Base-by-base conservation (phyloP, 1,284 basidiomycete genomes). In the Wolfiporia cocos region DNA sequence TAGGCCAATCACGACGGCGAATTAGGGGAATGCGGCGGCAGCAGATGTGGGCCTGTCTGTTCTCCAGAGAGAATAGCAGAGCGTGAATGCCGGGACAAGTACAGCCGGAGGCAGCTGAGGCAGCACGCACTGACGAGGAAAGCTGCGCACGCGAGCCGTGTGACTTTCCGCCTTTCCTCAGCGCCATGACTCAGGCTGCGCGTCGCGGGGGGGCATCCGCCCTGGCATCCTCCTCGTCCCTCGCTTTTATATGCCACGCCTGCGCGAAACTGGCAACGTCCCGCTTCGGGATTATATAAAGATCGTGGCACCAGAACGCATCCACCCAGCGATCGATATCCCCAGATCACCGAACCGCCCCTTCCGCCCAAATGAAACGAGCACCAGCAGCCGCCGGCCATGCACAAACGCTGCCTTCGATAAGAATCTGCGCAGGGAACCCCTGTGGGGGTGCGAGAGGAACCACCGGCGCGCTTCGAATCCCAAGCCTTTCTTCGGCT, bases 291-390 rank as follows among this genome's bases (percentile, higher is more conserved):
- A 43, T 49, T 49, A 51, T 50, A 54, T 49, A 37, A 42, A 52
- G 55, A 55, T 54, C 57, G 56, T 57, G 55, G 55, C 51, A 56
- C 49, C 49, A 48, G 50, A 50, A 44, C 47, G 45, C 46, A 53
- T 53, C 52, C 49, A 52, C 54, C 54, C 55, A 51, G 53, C 54
- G 54, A 56, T 56, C 54, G 53, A 54, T 54, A 55, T 51, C 54
- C 46, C 51, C 50, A 51, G 51, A 57, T 57, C 55, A 50, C 55
- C 46, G 49, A 51, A 49, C 47, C 49, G 5, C 41, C 45, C 50
- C 52, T 51, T 41, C 49, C 49, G 51, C 52, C 48, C 44, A 47
- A 49, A 48, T 52, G 49, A 41, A 44, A 49, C 48, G 36, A 37
- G 28, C 46, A 46, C n/a, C n/a, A n/a, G n/a, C n/a, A n/a, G n/a